Evolutionary conservation across 2,329 filamentous ascomycete genomes (phyloP).

Genomic region (Tolypocladium sp.): DNA sequence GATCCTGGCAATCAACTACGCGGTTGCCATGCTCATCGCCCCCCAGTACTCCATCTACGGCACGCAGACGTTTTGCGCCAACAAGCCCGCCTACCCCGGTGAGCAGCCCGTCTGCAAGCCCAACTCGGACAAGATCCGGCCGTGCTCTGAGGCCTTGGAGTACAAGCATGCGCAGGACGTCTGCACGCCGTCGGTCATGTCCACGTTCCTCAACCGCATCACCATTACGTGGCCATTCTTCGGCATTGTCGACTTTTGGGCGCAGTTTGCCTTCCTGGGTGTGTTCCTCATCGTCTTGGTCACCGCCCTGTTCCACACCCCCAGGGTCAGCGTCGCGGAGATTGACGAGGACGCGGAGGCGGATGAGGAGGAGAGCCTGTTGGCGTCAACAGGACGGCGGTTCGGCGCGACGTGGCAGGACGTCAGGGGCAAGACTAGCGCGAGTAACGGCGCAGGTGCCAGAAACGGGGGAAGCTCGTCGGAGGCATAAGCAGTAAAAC

Average conservation of each 20-base stretch:
- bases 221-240: conserved; percentile 95
- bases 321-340: conserved; percentile 65
- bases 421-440: conserved; percentile 49
- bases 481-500: background rate
- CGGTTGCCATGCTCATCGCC: conserved; percentile 85
- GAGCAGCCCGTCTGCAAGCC: conserved; percentile 67
- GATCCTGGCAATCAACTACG: conserved; percentile 85
- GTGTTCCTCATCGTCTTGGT: conserved; percentile 77
- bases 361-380: conserved; percentile 85
- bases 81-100: conserved; percentile 51
- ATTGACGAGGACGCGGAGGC: conserved; percentile 84
- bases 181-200: conserved; percentile 86
- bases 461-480: conserved; percentile 3
- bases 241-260: conserved; percentile 88
- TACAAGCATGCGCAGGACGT: conserved; percentile 66
- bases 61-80: conserved; percentile 87
- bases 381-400: conserved; percentile 72
- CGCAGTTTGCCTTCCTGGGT: conserved; percentile 82
- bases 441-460: conserved; percentile 8
- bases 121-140: conserved; percentile 61
- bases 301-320: conserved; percentile 71
- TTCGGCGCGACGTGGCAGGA: conserved; percentile 87
- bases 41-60: conserved; percentile 94
- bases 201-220: conserved; percentile 86
- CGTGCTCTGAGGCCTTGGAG: conserved; percentile 70